Evolutionary conservation across 2,329 filamentous ascomycete species (phyloP).

Genomic region (Orbilia ellipsospora): DNA sequence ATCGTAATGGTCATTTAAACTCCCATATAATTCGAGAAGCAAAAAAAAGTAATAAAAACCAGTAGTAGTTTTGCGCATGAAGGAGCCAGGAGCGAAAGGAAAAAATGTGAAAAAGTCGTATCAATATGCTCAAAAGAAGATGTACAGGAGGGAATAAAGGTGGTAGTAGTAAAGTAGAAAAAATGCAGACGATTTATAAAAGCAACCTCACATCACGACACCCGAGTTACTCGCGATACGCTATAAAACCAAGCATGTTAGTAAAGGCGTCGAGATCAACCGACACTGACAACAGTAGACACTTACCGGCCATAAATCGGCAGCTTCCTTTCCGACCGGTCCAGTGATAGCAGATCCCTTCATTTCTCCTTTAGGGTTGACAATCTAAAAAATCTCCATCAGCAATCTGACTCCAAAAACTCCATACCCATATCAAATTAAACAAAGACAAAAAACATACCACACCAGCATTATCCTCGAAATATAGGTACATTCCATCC

Average conservation of each 20-base stretch:
- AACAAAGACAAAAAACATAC: constrained; percentile 70
- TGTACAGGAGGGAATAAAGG: constrained; percentile 40
- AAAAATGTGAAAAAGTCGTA: constrained; percentile 21
- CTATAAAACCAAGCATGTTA: constrained; percentile 63
- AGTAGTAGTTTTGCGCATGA: background rate
- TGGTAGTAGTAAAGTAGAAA: constrained; percentile 29
- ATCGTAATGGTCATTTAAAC: background rate
- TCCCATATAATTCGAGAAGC: background rate
- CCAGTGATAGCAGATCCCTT: constrained; percentile 99
- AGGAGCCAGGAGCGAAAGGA: constrained; percentile 9
- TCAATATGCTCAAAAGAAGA: constrained; percentile 53
- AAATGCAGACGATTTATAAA: constrained; percentile 20
- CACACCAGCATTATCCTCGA: constrained; percentile 99
- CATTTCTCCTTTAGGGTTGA: constrained; percentile 99
- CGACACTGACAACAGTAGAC: constrained; percentile 11
- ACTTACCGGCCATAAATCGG: constrained; percentile 98
- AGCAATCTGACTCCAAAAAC: constrained; percentile 1
- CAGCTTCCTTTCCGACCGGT: constrained; percentile 99
- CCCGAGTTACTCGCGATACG: constrained; percentile 99
- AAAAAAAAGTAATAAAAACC: constrained; percentile 18
- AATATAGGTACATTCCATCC: constrained; percentile 99
- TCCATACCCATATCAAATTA: constrained; percentile 32
- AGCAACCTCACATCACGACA: constrained; percentile 91
- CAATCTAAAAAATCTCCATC: constrained; percentile 72
- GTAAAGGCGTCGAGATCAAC: constrained; percentile 18